phyloP scores from a whole-genome alignment of 192 early-diverging fungal species.

The Backusella tarrabulga region DNA sequence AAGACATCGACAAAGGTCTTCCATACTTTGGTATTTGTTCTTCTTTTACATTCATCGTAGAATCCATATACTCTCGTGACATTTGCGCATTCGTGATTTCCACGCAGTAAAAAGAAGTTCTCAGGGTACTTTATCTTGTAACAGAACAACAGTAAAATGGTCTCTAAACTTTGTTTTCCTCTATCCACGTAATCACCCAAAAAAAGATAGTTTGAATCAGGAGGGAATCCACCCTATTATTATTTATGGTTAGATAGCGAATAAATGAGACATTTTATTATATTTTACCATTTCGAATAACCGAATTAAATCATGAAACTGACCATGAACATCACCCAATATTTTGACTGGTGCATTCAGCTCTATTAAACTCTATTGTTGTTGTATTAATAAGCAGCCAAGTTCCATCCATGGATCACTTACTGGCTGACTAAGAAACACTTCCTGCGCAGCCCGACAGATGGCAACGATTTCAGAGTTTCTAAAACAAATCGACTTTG shows the following conservation, averaged over 20 bases:
- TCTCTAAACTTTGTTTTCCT: slow-evolving; percentile 94
- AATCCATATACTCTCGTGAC: slow-evolving; percentile 95
- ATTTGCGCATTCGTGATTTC: slow-evolving; percentile 95
- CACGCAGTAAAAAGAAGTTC: slow-evolving; percentile 94
- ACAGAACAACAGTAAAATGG: slow-evolving; percentile 89
- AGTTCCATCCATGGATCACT: neutral
- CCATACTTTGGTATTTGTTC: slow-evolving; percentile 87
- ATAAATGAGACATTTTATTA: neutral
- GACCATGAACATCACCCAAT: slow-evolving; percentile 93
- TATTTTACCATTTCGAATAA: slow-evolving; percentile 80
- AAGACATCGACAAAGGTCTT: slow-evolving; percentile 90
- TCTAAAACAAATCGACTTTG: slow-evolving; percentile 79
- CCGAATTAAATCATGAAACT: slow-evolving; percentile 89
- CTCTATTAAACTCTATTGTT: slow-evolving; percentile 57
- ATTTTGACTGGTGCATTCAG: slow-evolving; percentile 77
- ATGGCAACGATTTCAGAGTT: slow-evolving; percentile 88
- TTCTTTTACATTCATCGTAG: slow-evolving; percentile 95
- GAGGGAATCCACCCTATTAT: slow-evolving; percentile 80
- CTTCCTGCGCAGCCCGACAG: slow-evolving; percentile 84
- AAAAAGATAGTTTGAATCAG: slow-evolving; percentile 89
- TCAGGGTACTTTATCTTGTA: slow-evolving; percentile 98
- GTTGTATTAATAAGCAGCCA: neutral
- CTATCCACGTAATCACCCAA: slow-evolving; percentile 98
- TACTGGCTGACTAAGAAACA: slow-evolving; percentile 83
- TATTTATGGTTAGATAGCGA: neutral